These are phyloP conservation scores for Fomitopsis serialis DNA, from an alignment of 768 basidiomycete genomes.

Conservation along the genomic window DNA sequence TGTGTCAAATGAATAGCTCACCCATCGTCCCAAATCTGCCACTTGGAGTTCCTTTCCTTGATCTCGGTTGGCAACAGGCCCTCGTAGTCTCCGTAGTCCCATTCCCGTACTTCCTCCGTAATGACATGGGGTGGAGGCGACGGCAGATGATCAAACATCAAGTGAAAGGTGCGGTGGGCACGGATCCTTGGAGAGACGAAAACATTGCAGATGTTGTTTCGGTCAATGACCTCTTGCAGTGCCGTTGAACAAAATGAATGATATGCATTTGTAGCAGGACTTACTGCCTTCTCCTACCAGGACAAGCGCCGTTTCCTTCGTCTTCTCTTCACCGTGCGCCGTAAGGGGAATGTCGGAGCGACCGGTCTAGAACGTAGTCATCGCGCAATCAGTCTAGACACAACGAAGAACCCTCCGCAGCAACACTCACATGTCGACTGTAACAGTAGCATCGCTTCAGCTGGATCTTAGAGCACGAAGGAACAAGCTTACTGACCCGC, in stretches of 20 bases:
- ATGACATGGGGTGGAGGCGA: constrained; percentile 45
- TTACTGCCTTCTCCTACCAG: constrained; percentile 77
- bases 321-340: constrained; percentile 61
- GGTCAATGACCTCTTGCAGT: constrained; percentile 65
- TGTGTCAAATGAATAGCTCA: constrained; percentile 24
- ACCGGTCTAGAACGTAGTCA: constrained; percentile 58
- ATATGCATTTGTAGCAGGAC: constrained; percentile 23
- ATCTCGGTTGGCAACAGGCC: constrained; percentile 82
- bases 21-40: constrained; percentile 89
- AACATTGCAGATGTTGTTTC: constrained; percentile 66
- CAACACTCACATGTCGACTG: constrained; percentile 56
- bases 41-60: constrained; percentile 47
- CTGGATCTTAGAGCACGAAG: background rate
- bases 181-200: constrained; percentile 85
- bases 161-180: constrained; percentile 81
- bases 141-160: constrained; percentile 56
- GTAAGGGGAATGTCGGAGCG: constrained; percentile 86
- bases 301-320: constrained; percentile 54
- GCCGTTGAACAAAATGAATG: background rate
- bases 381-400: constrained; percentile 2
- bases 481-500: constrained; percentile 57
- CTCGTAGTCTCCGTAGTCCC: constrained; percentile 92
- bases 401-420: background rate
- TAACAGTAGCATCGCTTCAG: constrained; percentile 2
- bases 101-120: constrained; percentile 71